Conservation (phyloP, 2,329 filamentous ascomycete genomes). For the Drechslera avenae region DNA sequence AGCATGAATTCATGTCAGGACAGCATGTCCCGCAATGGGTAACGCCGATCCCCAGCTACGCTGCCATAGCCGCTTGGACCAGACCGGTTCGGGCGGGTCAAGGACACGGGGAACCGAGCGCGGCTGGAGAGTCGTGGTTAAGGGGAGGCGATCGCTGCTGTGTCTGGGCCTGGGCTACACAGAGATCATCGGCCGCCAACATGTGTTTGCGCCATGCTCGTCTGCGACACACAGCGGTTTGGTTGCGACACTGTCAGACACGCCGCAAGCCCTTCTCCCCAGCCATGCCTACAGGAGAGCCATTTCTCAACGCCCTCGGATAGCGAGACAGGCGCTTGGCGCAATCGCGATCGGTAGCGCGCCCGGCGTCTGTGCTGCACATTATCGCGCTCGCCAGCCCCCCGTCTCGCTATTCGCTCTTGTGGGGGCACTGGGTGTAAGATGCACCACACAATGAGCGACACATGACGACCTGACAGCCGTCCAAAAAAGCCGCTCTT, state of each 20-base stretch:
- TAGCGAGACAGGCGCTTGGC: constrained; percentile 28
- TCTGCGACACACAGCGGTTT: not conserved
- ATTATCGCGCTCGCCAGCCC: constrained; percentile 28
- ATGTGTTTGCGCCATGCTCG: constrained; percentile 24
- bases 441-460: constrained; percentile 15
- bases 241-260: not conserved
- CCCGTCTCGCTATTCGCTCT: constrained; percentile 23
- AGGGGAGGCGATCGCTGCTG: constrained; percentile 32
- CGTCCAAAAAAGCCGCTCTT: constrained; percentile 21
- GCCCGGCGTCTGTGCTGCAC: constrained; percentile 30
- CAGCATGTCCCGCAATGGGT: constrained; percentile 21
- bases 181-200: constrained; percentile 29
- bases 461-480: constrained; percentile 24
- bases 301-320: constrained; percentile 5
- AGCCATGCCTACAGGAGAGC: too few species aligned
- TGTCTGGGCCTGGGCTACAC: constrained; percentile 19
- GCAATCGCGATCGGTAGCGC: constrained; percentile 37
- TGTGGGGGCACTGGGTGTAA: constrained; percentile 25
- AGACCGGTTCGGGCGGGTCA: constrained; percentile 27
- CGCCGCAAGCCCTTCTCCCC: constrained; percentile 1
- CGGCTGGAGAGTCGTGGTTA: constrained; percentile 29
- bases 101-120: constrained; percentile 30
- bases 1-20: constrained; percentile 20
- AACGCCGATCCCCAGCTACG: constrained; percentile 28
- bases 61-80: constrained; percentile 25